These are phyloP conservation scores for Blastobotrys niveus DNA, from an alignment of 1,139 yeast genomes.

Conservation along the genomic window DNA sequence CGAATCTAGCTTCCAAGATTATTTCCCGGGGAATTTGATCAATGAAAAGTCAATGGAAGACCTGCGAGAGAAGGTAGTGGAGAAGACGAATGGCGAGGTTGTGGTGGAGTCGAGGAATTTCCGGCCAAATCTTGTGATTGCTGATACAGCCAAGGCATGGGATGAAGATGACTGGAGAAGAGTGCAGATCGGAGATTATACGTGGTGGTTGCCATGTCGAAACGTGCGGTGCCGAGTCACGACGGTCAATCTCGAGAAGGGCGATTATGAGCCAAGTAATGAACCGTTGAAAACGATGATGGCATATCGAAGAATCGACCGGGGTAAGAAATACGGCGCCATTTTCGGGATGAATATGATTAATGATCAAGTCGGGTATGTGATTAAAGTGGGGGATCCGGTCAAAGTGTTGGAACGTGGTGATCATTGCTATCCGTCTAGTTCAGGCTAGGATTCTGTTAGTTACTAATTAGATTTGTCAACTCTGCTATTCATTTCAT, in stretches of 20 bases:
- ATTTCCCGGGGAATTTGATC: constrained; percentile 40
- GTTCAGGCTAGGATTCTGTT: not conserved
- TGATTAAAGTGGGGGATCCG: constrained; percentile 31
- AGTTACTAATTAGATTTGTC: too few species aligned
- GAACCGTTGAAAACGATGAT: constrained; percentile 36
- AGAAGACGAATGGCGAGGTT: constrained; percentile 22
- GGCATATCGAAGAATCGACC: constrained; percentile 38
- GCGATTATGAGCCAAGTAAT: constrained; percentile 33
- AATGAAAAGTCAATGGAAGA: constrained; percentile 35
- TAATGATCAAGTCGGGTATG: constrained; percentile 28
- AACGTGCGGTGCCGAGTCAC: constrained; percentile 41
- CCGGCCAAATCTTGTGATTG: constrained; percentile 40
- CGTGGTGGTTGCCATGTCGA: constrained; percentile 32
- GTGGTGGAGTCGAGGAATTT: constrained; percentile 30
- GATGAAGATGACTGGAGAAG: constrained; percentile 39
- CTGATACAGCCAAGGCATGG: constrained; percentile 32
- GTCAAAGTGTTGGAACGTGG: constrained; percentile 26
- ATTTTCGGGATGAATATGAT: constrained; percentile 40
- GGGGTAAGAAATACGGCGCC: constrained; percentile 31
- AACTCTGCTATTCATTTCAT: too few species aligned
- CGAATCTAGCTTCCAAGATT: constrained; percentile 40
- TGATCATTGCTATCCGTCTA: constrained; percentile 19
- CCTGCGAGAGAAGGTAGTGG: constrained; percentile 27
- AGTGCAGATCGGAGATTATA: constrained; percentile 30
- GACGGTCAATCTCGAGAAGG: constrained; percentile 35